Percentiles rank a stretch among this genome's conserved stretches.
These are phyloP conservation scores for Penicillium longicatenatum DNA, from an alignment of 495 filamentous ascomycete species.

Conservation along the genomic window DNA sequence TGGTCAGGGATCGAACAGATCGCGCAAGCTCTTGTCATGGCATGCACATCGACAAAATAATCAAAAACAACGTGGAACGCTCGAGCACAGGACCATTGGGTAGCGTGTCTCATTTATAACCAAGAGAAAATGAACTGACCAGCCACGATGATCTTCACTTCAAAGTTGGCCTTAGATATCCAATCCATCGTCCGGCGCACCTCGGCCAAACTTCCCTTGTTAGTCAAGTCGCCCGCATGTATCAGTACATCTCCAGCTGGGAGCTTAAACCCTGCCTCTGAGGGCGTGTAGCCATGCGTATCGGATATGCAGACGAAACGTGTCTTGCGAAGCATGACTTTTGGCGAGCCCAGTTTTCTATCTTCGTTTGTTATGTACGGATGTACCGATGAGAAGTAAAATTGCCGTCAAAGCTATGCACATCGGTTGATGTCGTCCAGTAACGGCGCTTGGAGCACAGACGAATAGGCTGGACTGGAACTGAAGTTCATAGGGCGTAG, in stretches of 20 bases:
- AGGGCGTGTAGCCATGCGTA: constrained; percentile 59
- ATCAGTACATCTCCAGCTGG: constrained; percentile 62
- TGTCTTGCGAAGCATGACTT: constrained; percentile 45
- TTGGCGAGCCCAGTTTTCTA: not conserved
- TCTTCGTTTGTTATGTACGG: no score
- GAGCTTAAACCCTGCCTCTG: constrained; percentile 52
- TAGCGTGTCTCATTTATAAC: constrained; percentile 3
- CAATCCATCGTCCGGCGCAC: constrained; percentile 56
- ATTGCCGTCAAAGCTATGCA: constrained; percentile 11
- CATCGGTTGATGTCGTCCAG: not conserved
- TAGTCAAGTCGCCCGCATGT: constrained; percentile 63
- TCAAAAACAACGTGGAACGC: not conserved
- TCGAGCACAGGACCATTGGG: constrained; percentile 5
- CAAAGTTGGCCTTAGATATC: constrained; percentile 57
- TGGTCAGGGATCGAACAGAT: not conserved
- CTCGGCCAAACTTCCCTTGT: constrained; percentile 55
- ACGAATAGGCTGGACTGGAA: constrained; percentile 12
- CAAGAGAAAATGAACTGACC: constrained; percentile 39
- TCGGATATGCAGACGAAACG: constrained; percentile 64
- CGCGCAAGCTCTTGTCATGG: constrained; percentile 5
- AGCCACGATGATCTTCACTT: constrained; percentile 60
- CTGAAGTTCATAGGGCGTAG: constrained; percentile 10
- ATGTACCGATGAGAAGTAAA: constrained; percentile 5
- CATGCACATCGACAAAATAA: not conserved
- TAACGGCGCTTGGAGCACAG: not conserved